Evolutionary conservation across 495 filamentous ascomycete species (phyloP), one percentile per base, ranked within the genome.

Genomic region (Poronia punctata): DNA sequence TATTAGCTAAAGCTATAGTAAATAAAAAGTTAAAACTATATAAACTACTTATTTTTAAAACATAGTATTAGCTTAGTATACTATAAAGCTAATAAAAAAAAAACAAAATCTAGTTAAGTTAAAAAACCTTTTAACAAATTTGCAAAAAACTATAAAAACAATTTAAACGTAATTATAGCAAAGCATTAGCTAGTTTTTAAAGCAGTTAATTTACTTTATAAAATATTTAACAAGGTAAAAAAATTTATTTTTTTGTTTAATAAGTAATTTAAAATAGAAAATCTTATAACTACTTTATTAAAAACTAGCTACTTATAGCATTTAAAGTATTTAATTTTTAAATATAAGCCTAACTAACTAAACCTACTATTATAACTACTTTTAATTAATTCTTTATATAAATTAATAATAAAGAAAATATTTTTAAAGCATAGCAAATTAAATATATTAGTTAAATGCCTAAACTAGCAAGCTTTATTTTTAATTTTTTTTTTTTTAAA

Each of bases 191-290:
- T n/a, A n/a, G n/a, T n/a, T n/a, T n/a, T n/a, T n/a, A n/a, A n/a
- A n/a, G n/a, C n/a, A n/a, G n/a, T n/a, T n/a, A n/a, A n/a, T n/a
- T n/a, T n/a, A n/a, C n/a, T n/a, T n/a, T n/a, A n/a, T n/a, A n/a
- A n/a, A n/a, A n/a, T n/a, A n/a, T n/a, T n/a, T n/a, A n/a, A n/a
- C n/a, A n/a, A n/a, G 22, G n/a, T n/a, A 35, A 35, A 16, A 3
- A 35, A 35, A 21, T 35, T 12, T 18, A 5, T 35, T 35, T n/a
- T 35, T 35, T 35, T 35, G 14, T 35, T 11, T 21, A 35, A 21
- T 10, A 35, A 20, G 22, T 35, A n/a, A 35, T 35, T 11, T 35
- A 22, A 21, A 35, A 35, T 21, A 7, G 16, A n/a, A 35, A 35
- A n/a, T 35, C 8, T 11, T 35, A 35, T 35, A 35, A 35, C 4